These are phyloP conservation scores for Apiospora hydei DNA, from an alignment of 2,329 filamentous ascomycete species.

Conservation along the genomic window DNA sequence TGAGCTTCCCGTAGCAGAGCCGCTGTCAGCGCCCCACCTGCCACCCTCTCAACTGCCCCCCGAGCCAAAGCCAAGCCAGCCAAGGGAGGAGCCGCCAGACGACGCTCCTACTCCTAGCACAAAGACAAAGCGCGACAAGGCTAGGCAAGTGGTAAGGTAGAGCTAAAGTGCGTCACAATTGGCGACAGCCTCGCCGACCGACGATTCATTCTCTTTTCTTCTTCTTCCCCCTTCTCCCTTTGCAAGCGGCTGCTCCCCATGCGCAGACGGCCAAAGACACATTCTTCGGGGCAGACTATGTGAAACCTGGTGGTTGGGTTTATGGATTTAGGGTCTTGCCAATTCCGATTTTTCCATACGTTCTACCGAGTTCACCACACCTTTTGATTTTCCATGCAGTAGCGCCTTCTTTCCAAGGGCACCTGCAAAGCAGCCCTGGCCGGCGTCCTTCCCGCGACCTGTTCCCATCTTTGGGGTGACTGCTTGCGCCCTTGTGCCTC, in stretches of 20 bases:
- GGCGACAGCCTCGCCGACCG: conserved; percentile 5
- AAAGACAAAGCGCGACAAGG: conserved; percentile 3
- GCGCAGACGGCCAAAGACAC: neutral
- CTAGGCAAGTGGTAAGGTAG: neutral
- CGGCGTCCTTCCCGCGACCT: conserved; percentile 8
- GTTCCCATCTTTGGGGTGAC: conserved; percentile 8
- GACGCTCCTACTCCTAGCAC: too few relatives aligned
- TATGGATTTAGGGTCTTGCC: neutral
- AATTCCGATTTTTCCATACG: neutral
- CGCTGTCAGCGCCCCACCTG: neutral
- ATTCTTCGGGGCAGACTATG: conserved; percentile 12
- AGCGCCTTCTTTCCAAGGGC: conserved; percentile 7
- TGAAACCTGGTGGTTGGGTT: neutral
- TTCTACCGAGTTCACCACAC: neutral
- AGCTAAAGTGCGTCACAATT: conserved; percentile 8
- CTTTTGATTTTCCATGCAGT: conserved; percentile 13
- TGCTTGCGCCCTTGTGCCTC: conserved; percentile 13
- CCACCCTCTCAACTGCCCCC: neutral
- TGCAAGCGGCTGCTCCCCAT: neutral
- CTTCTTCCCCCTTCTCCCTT: neutral
- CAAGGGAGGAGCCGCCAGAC: neutral
- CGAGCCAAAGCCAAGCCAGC: neutral
- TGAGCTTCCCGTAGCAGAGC: neutral
- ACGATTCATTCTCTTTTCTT: neutral
- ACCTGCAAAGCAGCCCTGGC: conserved; percentile 19